Percentiles rank a stretch among this genome's conserved stretches.
These are phyloP conservation scores for Serendipita indica DNA, from an alignment of 768 basidiomycete genomes.

Conservation along the genomic window DNA sequence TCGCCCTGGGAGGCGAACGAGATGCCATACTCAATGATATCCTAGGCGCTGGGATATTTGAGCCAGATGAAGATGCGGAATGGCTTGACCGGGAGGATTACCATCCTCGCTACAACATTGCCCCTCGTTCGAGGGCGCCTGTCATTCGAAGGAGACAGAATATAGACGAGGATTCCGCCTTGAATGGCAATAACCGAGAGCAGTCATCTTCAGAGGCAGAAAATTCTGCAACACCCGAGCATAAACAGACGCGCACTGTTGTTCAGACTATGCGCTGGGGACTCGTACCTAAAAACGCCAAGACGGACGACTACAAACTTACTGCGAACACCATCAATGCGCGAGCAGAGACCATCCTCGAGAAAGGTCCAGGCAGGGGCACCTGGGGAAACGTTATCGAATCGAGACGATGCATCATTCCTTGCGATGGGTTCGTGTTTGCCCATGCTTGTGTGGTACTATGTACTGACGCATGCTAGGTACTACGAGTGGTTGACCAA, in stretches of 20 bases:
- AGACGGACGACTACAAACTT: slow-evolving; percentile 46
- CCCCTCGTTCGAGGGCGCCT: slow-evolving; percentile 64
- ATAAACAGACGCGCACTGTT: neutral
- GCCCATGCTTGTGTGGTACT: neutral
- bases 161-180: slow-evolving; percentile 8
- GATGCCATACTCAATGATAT: slow-evolving; percentile 26
- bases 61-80: slow-evolving; percentile 31
- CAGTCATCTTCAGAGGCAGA: slow-evolving; percentile 57
- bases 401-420: slow-evolving; percentile 69
- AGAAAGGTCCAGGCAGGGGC: slow-evolving; percentile 36
- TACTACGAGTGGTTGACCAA: slow-evolving; percentile 94
- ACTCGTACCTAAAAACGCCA: slow-evolving; percentile 70
- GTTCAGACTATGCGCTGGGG: slow-evolving; percentile 45
- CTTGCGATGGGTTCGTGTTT: slow-evolving; percentile 51
- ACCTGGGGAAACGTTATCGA: slow-evolving; percentile 81
- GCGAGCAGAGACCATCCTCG: slow-evolving; percentile 62
- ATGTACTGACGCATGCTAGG: slow-evolving; percentile 25
- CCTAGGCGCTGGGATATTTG: slow-evolving; percentile 23
- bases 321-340: slow-evolving; percentile 78
- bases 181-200: slow-evolving; percentile 26
- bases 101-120: slow-evolving; percentile 61
- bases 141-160: slow-evolving; percentile 41
- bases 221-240: neutral
- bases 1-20: slow-evolving; percentile 31
- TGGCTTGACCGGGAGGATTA: slow-evolving; percentile 51